phyloP scores from a whole-genome alignment of 306 rosid genomes.

The Leucaena leucocephala region DNA sequence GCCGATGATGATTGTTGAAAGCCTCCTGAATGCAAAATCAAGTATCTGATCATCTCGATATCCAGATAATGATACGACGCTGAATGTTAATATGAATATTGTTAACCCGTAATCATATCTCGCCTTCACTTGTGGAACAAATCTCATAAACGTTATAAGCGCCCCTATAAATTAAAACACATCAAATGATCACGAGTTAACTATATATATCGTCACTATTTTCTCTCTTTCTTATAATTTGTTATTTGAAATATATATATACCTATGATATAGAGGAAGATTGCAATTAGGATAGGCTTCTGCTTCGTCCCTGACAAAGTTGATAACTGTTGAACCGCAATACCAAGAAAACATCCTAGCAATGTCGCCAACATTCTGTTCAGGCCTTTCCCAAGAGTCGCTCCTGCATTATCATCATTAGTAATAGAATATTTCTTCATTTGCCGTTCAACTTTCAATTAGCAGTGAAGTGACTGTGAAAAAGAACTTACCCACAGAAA shows the following conservation, averaged over 20 bases:
- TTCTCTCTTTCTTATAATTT: background rate
- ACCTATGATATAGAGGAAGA: constrained; percentile 24
- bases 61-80: constrained; percentile 54
- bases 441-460: background rate
- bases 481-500: constrained; percentile 50
- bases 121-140: constrained; percentile 55
- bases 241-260: background rate
- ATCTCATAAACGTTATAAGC: constrained; percentile 51
- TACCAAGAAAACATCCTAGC: constrained; percentile 41
- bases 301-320: constrained; percentile 37
- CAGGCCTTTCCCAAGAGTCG: constrained; percentile 47
- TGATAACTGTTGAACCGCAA: constrained; percentile 42
- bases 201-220: too few relatives aligned
- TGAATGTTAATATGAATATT: constrained; percentile 57
- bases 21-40: constrained; percentile 44
- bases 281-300: constrained; percentile 36
- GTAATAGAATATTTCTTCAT: background rate
- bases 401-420: constrained; percentile 36
- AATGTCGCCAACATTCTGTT: constrained; percentile 48
- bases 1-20: constrained; percentile 53
- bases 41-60: constrained; percentile 48
- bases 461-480: background rate
- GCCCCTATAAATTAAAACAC: background rate
- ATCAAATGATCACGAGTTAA: background rate
- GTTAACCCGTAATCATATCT: constrained; percentile 64